Conservation (phyloP, 495 filamentous ascomycete genomes). For the Barbatosphaeria neglecta region DNA sequence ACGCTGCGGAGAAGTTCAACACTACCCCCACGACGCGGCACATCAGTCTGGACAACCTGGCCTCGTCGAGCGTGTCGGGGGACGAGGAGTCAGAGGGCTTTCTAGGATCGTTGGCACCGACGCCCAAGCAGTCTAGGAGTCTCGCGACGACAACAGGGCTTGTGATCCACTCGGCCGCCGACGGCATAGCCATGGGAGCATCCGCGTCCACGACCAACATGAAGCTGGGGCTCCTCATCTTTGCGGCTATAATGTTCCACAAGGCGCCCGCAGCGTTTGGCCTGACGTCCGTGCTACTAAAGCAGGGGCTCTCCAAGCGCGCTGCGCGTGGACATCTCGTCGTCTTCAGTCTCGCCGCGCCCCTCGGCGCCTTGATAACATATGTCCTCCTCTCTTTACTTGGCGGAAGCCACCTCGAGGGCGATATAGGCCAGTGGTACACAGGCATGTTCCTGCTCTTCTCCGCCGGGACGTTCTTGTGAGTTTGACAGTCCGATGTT, state of each 20-base stretch:
- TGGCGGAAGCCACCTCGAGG: slow-evolving; percentile 39
- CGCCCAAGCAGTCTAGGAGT: slow-evolving; percentile 39
- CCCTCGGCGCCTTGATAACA: slow-evolving; percentile 71
- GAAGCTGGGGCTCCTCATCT: slow-evolving; percentile 75
- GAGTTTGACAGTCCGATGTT: slow-evolving; percentile 21
- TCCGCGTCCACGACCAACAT: slow-evolving; percentile 60
- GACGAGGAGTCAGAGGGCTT: slow-evolving; percentile 42
- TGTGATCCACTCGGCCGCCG: slow-evolving; percentile 94
- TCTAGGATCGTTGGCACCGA: slow-evolving; percentile 33
- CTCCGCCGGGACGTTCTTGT: slow-evolving; percentile 92
- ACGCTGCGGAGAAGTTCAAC: slow-evolving; percentile 46
- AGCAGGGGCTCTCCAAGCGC: slow-evolving; percentile 78
- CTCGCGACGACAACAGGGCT: slow-evolving; percentile 77
- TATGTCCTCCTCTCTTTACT: slow-evolving; percentile 67
- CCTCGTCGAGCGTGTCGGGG: slow-evolving; percentile 25
- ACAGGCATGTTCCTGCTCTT: slow-evolving; percentile 88
- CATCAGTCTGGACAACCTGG: slow-evolving; percentile 75
- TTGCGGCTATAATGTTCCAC: slow-evolving; percentile 92
- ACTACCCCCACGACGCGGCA: slow-evolving; percentile 43
- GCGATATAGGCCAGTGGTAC: slow-evolving; percentile 54
- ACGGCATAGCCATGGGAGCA: slow-evolving; percentile 90
- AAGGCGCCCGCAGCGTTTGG: slow-evolving; percentile 96
- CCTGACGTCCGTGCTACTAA: slow-evolving; percentile 75
- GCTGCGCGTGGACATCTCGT: slow-evolving; percentile 75
- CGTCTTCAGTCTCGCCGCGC: slow-evolving; percentile 84